Evolutionary conservation across 352 stramenopile genomes (phyloP), one percentile per base, ranked within the genome.

Genomic region (Globisporangium parvum): DNA sequence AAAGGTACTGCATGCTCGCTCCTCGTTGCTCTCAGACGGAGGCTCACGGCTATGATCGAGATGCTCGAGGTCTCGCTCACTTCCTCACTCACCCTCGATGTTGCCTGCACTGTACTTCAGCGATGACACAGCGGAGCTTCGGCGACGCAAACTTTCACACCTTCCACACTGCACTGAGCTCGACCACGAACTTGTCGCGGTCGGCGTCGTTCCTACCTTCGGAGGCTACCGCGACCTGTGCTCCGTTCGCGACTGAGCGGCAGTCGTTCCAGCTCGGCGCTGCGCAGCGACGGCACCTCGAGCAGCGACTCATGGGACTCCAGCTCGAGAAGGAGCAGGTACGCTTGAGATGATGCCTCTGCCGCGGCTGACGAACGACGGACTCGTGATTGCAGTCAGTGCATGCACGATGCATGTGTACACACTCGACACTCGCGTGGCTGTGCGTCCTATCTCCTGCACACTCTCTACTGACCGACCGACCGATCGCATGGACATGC

Each of bases 291-390:
- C 70, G 70, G 2, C 65, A 79, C n/a, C 57, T 79, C n/a, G 70
- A 82, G 51, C 60, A 73, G 18, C 61, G 65, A 15, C 62, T 82
- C 4, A 64, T 82, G 62, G 58, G 65, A 31, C 57, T 75, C 17
- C 67, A 82, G 40, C 57, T 82, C 12, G 67, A 82, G 33, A 82
- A 77, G 47, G 70, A 77, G 21, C 69, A 78, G 70, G 70, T 77
- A 14, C 20, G 24, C 35, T 48, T 48, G 20, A 8, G 35, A 39
- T 54, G 15, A 47, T 11, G 14, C 4, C 15, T 18, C 6, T 47
- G 14, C 12, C 11, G 39, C 20, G 9, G 48, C 15, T 15, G 39
- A 54, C 47, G 47, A 49, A 47, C n/a, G 26, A 35, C 18, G n/a
- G 31, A 1, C 23, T 28, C 26, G 26, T 28, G 26, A 2, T 5